Evolutionary conservation across 2,329 filamentous ascomycete species (phyloP).

Genomic region (Pseudopithomyces maydicus): DNA sequence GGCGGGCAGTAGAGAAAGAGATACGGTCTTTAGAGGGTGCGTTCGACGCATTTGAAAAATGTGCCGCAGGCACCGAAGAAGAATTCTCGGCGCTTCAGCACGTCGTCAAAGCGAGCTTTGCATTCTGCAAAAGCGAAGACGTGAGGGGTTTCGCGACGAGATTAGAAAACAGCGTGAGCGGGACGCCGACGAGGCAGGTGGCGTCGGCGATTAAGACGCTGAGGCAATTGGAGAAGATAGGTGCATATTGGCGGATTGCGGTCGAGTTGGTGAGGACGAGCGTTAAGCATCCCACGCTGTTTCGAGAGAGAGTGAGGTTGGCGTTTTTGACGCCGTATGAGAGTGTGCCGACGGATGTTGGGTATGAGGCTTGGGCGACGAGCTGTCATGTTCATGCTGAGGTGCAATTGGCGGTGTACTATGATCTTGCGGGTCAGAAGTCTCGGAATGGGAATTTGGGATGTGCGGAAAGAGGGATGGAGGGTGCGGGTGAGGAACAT

Average conservation of each 20-base stretch:
- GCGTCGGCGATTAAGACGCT: background rate
- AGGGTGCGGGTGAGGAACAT: background rate
- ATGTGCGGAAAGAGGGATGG: background rate
- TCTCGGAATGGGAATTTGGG: background rate
- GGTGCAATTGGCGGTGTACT: background rate
- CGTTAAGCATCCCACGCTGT: background rate
- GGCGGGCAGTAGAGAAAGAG: background rate
- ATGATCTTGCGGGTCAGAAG: background rate
- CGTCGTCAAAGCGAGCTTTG: background rate
- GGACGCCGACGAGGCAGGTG: background rate
- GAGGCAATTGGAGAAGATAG: background rate
- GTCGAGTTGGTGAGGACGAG: background rate
- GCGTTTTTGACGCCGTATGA: background rate
- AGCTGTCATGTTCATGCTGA: background rate
- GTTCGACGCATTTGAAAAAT: background rate
- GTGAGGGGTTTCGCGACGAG: background rate
- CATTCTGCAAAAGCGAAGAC: background rate
- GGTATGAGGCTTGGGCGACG: background rate
- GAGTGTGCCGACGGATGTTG: background rate
- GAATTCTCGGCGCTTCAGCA: background rate
- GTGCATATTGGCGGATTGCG: background rate
- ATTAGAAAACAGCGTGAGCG: background rate
- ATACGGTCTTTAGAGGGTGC: background rate
- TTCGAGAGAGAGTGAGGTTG: background rate
- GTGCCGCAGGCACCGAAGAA: background rate